These are phyloP conservation scores for Curvularia sp. DNA, from an alignment of 2,329 filamentous ascomycete species.

Conservation along the genomic window DNA sequence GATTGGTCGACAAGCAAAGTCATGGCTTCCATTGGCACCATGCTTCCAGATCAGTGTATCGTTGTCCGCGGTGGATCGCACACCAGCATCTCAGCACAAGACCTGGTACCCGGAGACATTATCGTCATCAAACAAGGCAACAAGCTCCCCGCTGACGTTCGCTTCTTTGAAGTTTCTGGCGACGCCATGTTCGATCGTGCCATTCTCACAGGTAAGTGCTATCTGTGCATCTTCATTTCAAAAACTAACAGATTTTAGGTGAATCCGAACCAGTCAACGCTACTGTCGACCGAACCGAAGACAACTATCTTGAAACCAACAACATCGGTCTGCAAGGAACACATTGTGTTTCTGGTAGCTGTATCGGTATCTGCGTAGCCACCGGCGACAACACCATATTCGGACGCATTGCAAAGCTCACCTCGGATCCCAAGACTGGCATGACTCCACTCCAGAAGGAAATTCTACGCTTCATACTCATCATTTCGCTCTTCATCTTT, in stretches of 20 bases:
- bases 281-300: slow-evolving; percentile 67
- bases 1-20: slow-evolving; percentile 79
- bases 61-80: slow-evolving; percentile 67
- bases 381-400: slow-evolving; percentile 78
- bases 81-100: slow-evolving; percentile 59
- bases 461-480: slow-evolving; percentile 73
- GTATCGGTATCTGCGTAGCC: slow-evolving; percentile 71
- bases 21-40: slow-evolving; percentile 80
- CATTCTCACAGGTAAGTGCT: slow-evolving; percentile 67
- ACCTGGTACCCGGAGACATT: slow-evolving; percentile 76
- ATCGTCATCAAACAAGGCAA: slow-evolving; percentile 73
- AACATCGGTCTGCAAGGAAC: slow-evolving; percentile 82
- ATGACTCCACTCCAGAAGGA: slow-evolving; percentile 76
- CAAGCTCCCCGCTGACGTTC: slow-evolving; percentile 76
- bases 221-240: neutral
- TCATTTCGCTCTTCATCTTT: slow-evolving; percentile 73
- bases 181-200: slow-evolving; percentile 77
- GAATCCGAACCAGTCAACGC: slow-evolving; percentile 71
- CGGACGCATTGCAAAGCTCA: slow-evolving; percentile 75
- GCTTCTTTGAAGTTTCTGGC: slow-evolving; percentile 71
- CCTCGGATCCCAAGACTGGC: slow-evolving; percentile 71
- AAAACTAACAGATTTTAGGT: slow-evolving; percentile 52
- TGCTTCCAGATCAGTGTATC: slow-evolving; percentile 77
- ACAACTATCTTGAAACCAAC: slow-evolving; percentile 78
- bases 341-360: slow-evolving; percentile 74